These are phyloP conservation scores for Cicer chorassanicum DNA, from an alignment of 306 rosid species.

Conservation along the genomic window DNA sequence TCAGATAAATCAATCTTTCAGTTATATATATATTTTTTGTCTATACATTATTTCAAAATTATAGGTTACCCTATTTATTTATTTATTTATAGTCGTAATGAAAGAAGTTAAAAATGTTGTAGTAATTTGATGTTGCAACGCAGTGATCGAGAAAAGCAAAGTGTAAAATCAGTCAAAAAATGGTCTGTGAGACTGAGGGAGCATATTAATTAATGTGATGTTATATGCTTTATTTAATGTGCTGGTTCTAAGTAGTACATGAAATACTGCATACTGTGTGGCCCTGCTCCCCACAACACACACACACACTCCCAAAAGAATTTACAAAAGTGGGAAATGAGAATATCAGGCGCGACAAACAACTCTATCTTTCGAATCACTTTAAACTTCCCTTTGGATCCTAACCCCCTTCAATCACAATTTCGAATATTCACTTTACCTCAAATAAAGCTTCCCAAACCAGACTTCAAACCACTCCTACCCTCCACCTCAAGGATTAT, in stretches of 20 bases:
- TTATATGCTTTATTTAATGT: neutral
- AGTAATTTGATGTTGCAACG: neutral
- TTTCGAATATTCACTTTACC: constrained; percentile 31
- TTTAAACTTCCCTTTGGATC: constrained; percentile 41
- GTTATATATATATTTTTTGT: no score
- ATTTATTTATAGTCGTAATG: no score
- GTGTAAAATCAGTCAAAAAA: constrained; percentile 13
- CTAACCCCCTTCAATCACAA: neutral
- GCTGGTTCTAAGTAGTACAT: neutral
- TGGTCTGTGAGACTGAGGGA: neutral
- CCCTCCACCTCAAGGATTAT: neutral
- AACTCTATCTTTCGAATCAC: constrained; percentile 38
- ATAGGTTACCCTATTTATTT: no score
- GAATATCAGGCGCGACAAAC: constrained; percentile 50
- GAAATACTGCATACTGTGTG: neutral
- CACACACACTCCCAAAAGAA: constrained; percentile 43
- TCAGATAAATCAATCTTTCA: no score
- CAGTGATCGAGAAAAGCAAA: neutral
- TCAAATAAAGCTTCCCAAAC: constrained; percentile 50
- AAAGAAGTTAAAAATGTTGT: no score
- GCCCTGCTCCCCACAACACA: constrained; percentile 40
- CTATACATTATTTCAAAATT: no score
- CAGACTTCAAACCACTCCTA: constrained; percentile 36
- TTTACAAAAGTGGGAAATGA: constrained; percentile 39
- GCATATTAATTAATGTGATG: neutral